phyloP scores from a whole-genome alignment of 2,329 filamentous ascomycete species.

The Leptographium galeiforme region DNA sequence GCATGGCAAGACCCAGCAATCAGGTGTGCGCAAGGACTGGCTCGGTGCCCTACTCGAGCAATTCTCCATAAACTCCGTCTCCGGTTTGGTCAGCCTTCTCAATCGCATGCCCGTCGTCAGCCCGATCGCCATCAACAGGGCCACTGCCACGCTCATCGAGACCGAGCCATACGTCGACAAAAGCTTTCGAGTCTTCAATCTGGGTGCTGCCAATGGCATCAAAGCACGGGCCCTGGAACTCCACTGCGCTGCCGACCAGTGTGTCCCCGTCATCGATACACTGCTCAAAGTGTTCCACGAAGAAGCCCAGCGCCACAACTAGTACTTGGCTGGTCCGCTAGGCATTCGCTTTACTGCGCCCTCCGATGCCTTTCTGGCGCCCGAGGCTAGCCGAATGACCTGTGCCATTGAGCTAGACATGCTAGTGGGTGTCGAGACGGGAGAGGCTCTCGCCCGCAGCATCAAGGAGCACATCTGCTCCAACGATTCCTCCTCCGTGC shows the following conservation, averaged over 20 bases:
- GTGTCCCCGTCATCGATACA: slow-evolving; percentile 12
- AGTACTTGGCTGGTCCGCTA: slow-evolving; percentile 15
- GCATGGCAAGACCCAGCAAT: not conserved
- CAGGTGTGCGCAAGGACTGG: slow-evolving; percentile 12
- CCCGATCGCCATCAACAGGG: slow-evolving; percentile 12
- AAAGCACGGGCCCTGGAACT: slow-evolving; percentile 13
- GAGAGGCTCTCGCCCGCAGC: slow-evolving; percentile 6
- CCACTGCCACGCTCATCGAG: slow-evolving; percentile 12
- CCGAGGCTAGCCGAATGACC: slow-evolving; percentile 13
- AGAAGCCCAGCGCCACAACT: slow-evolving; percentile 9
- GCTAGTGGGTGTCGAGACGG: slow-evolving; percentile 12
- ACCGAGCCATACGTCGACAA: slow-evolving; percentile 14
- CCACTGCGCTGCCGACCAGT: slow-evolving; percentile 12
- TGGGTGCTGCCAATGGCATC: slow-evolving; percentile 14
- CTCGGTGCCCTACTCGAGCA: slow-evolving; percentile 11
- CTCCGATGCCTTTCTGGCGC: slow-evolving; percentile 14
- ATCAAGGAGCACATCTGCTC: slow-evolving; percentile 13
- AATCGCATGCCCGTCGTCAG: slow-evolving; percentile 10
- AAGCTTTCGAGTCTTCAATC: slow-evolving; percentile 14
- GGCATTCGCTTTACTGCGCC: slow-evolving; percentile 13
- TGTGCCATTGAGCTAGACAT: slow-evolving; percentile 15
- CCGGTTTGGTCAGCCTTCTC: slow-evolving; percentile 9
- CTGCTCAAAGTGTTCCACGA: slow-evolving; percentile 11
- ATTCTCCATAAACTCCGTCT: slow-evolving; percentile 10
- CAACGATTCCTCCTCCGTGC: slow-evolving; percentile 4